Base-by-base conservation (phyloP, 345 rosid species). In the Eucalyptus marginata region DNA sequence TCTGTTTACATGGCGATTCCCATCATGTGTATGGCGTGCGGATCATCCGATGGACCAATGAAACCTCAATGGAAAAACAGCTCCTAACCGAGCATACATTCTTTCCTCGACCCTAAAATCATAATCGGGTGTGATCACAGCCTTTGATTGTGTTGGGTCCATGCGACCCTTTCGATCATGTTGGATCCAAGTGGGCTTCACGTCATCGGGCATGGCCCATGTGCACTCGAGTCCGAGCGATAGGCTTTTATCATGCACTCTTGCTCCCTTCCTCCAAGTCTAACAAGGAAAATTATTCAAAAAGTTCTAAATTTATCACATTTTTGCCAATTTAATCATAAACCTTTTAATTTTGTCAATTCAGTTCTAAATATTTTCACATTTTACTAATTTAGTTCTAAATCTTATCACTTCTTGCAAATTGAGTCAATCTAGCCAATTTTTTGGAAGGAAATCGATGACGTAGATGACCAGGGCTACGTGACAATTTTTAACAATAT, bases 401-500 rank as follows among this genome's bases (percentile, higher is more conserved):
- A 18, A 52, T 18, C 4, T 18, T 18, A 18, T 52, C 10, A 20
- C 2, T 52, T 52, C 0, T 52, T 52, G 58, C 1, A 52, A 52
- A 52, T 18, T 52, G 58, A 52, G 1, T 18, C 4, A 0, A 52
- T 52, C 0, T 2, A 0, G 1, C 2, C 2, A 52, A 52, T 52
- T 7, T 52, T 7, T 52, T 52, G 4, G 0, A 18, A 52, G 0
- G 10, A 52, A 18, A 52, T 52, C 20, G 2, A 20, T 52, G 1
- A 52, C 0, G 1, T 0, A 1, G 1, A 52, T 7, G 10, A 10
- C 5, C 1, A 7, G 0, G 0, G 0, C 10, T 3, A 52, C 5
- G 0, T 52, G 25, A 1, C 0, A 3, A 52, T 52, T 20, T 52
- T 52, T 52, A 52, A 52, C 2, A 20, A 18, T 52, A 20, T 52